phyloP scores from a whole-genome alignment of 2,329 filamentous ascomycete genomes.

The Colletotrichum abscissum region DNA sequence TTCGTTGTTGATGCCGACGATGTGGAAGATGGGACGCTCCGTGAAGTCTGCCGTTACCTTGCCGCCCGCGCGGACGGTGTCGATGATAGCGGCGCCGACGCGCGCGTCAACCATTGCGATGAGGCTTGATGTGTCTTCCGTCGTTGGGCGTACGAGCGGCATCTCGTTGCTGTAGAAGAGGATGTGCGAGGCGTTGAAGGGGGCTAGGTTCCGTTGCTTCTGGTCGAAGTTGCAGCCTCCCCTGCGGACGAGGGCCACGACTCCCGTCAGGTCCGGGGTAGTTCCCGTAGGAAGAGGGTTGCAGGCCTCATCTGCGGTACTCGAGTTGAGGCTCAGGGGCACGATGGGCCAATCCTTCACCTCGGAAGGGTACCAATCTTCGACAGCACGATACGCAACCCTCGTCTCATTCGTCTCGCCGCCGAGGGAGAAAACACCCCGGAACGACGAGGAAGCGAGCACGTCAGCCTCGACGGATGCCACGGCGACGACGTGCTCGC shows the following conservation, averaged over 20 bases:
- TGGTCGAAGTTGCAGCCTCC: conserved; percentile 49
- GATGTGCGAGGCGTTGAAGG: conserved; percentile 52
- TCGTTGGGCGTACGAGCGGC: conserved; percentile 28
- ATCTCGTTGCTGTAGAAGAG: conserved; percentile 51
- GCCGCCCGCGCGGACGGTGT: conserved; percentile 33
- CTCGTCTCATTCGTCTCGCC: conserved; percentile 17
- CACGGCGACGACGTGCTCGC: conserved; percentile 54
- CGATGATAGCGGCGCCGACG: conserved; percentile 37
- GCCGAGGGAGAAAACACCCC: conserved; percentile 6
- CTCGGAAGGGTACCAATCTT: conserved; percentile 23
- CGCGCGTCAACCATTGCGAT: conserved; percentile 33
- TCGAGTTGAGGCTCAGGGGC: conserved; percentile 39
- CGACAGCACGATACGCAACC: conserved; percentile 22
- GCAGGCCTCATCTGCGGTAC: conserved; percentile 48
- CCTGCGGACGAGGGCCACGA: conserved; percentile 55
- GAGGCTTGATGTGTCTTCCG: conserved; percentile 6
- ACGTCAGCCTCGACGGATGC: conserved; percentile 51
- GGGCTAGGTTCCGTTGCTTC: conserved; percentile 50
- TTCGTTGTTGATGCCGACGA: conserved; percentile 37
- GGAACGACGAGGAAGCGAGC: conserved; percentile 22
- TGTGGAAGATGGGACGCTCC: conserved; percentile 24
- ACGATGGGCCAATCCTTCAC: conserved; percentile 41
- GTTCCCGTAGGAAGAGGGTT: conserved; percentile 46
- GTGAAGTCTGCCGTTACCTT: conserved; percentile 37
- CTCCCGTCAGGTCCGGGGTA: conserved; percentile 51